Conservation (phyloP, 352 stramenopile genomes). For the Pythium volutum region DNA sequence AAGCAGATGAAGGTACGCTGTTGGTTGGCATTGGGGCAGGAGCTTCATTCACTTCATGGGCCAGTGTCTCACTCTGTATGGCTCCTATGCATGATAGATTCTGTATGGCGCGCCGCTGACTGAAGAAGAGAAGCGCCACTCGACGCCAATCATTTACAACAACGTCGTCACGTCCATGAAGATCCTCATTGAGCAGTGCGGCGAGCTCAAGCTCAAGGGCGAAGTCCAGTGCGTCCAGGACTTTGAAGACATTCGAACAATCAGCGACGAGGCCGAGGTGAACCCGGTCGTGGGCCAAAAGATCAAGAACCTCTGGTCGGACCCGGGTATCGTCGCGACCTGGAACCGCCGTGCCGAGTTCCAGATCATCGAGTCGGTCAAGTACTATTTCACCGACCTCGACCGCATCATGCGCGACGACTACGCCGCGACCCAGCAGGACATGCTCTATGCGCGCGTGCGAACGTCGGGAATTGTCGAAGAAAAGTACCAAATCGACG, state of each 20-base stretch:
- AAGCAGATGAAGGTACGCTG: slow-evolving; percentile 88
- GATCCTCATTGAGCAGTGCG: slow-evolving; percentile 88
- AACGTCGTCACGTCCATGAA: slow-evolving; percentile 91
- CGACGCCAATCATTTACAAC: slow-evolving; percentile 89
- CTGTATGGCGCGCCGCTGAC: slow-evolving; percentile 82
- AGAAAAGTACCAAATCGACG: slow-evolving; percentile 94
- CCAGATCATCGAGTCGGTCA: slow-evolving; percentile 96
- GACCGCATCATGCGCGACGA: slow-evolving; percentile 92
- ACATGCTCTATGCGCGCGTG: slow-evolving; percentile 95
- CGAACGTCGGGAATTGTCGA: slow-evolving; percentile 95
- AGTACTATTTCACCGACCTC: slow-evolving; percentile 97
- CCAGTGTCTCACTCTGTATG: not conserved
- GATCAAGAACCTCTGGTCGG: slow-evolving; percentile 93
- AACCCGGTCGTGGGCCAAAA: slow-evolving; percentile 87
- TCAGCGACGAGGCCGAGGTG: slow-evolving; percentile 87
- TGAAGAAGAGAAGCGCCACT: slow-evolving; percentile 85
- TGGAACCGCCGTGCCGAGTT: slow-evolving; percentile 92
- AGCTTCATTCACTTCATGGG: no score
- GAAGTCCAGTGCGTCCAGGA: slow-evolving; percentile 71
- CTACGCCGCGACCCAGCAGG: slow-evolving; percentile 92
- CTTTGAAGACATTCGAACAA: slow-evolving; percentile 75
- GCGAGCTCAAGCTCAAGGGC: slow-evolving; percentile 75
- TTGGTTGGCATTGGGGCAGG: not conserved
- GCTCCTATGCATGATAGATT: slow-evolving; percentile 55
- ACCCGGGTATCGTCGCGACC: slow-evolving; percentile 87